A percentile compares a stretch with the other conserved stretches of the same genome.
These are phyloP conservation scores for Simplicillium aogashimaense DNA, from an alignment of 2,329 filamentous ascomycete genomes.

Conservation along the genomic window DNA sequence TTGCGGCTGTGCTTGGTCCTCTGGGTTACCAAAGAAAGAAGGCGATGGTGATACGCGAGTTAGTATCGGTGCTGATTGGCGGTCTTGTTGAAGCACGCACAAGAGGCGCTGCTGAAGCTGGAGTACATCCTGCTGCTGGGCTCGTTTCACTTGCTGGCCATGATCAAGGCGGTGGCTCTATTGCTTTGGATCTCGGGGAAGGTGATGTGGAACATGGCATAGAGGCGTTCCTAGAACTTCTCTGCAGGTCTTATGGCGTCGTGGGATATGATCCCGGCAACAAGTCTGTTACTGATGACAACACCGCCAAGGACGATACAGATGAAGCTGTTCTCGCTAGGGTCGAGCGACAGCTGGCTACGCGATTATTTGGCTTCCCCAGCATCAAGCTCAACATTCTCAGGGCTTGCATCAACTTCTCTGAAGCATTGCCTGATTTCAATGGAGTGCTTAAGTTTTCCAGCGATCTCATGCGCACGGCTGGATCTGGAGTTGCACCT, in stretches of 20 bases:
- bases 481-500: slow-evolving; percentile 70
- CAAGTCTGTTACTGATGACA: slow-evolving; percentile 13
- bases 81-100: slow-evolving; percentile 86
- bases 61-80: slow-evolving; percentile 72
- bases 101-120: slow-evolving; percentile 87
- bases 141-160: slow-evolving; percentile 58
- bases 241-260: slow-evolving; percentile 57
- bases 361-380: slow-evolving; percentile 65
- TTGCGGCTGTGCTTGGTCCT: slow-evolving; percentile 73
- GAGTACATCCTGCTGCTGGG: slow-evolving; percentile 87
- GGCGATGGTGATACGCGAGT: slow-evolving; percentile 77
- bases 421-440: slow-evolving; percentile 87
- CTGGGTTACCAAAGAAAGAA: slow-evolving; percentile 82
- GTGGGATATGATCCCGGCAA: slow-evolving; percentile 34
- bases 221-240: slow-evolving; percentile 49
- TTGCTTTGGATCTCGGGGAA: slow-evolving; percentile 51
- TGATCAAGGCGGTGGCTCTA: slow-evolving; percentile 37
- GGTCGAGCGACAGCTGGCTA: slow-evolving; percentile 48
- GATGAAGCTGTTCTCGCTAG: slow-evolving; percentile 43
- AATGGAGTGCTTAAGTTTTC: slow-evolving; percentile 83
- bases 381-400: slow-evolving; percentile 79
- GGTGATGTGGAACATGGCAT: slow-evolving; percentile 57
- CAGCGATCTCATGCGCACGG: slow-evolving; percentile 70
- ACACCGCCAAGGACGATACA: slow-evolving; percentile 29
- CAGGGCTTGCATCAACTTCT: slow-evolving; percentile 84